phyloP scores from a whole-genome alignment of 805 yeast genomes.

The Barnettozyma vustinii region DNA sequence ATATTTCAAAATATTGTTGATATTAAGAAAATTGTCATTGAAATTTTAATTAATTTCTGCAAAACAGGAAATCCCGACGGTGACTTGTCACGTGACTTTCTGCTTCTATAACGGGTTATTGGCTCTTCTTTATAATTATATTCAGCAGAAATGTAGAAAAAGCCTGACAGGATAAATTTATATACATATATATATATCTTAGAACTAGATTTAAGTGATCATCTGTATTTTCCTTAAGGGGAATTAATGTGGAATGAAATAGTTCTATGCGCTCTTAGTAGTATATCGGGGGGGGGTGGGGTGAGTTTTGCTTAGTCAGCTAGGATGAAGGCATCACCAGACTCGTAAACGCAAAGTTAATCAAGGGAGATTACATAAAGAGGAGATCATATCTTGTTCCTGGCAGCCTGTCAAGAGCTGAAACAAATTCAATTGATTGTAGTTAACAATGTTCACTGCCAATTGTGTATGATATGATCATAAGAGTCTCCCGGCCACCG shows the following conservation, averaged over 20 bases:
- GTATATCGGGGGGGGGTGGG: not conserved
- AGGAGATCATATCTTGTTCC: not conserved
- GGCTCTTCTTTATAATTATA: no score
- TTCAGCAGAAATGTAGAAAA: no score
- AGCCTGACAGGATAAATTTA: no score
- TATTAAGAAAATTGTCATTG: no score
- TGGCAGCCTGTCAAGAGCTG: not conserved
- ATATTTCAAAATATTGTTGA: no score
- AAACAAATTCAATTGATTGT: not conserved
- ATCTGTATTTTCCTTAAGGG: no score
- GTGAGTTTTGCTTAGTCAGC: not conserved
- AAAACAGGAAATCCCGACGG: not conserved
- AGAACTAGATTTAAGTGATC: no score
- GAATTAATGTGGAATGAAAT: no score
- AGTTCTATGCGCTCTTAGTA: no score
- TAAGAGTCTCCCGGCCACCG: not conserved
- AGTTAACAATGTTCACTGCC: not conserved
- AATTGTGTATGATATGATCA: not conserved
- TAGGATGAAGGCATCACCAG: not conserved
- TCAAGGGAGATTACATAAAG: not conserved
- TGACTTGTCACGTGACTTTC: not conserved
- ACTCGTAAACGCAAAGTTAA: not conserved
- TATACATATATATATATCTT: no score
- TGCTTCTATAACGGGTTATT: no score
- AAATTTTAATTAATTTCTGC: no score